A percentile compares a stretch with the other conserved stretches of the same genome.
These are phyloP conservation scores for Sugiyamaella grinbergsii DNA, from an alignment of 1,139 yeast species.

Conservation along the genomic window DNA sequence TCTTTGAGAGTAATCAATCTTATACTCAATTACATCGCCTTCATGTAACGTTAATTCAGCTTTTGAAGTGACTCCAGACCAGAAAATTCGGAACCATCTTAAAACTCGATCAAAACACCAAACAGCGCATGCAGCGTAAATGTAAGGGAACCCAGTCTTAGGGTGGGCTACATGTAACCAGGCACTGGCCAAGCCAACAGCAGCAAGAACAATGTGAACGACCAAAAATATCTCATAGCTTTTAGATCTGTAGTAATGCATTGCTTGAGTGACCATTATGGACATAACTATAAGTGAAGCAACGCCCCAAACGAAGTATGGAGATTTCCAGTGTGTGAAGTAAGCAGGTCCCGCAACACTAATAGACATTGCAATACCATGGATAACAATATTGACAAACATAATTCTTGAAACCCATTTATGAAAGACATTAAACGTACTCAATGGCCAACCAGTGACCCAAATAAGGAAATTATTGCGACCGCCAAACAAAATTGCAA, in stretches of 20 bases:
- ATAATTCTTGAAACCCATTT: slow-evolving; percentile 64
- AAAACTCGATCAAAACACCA: slow-evolving; percentile 48
- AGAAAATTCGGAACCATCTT: slow-evolving; percentile 43
- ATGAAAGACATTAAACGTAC: slow-evolving; percentile 64
- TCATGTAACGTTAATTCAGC: slow-evolving; percentile 47
- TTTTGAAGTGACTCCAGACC: slow-evolving; percentile 47
- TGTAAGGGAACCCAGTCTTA: slow-evolving; percentile 56
- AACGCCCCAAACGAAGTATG: slow-evolving; percentile 55
- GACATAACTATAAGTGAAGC: slow-evolving; percentile 49
- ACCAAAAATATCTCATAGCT: slow-evolving; percentile 66
- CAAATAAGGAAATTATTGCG: slow-evolving; percentile 67
- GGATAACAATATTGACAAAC: slow-evolving; percentile 48
- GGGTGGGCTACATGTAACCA: slow-evolving; percentile 54
- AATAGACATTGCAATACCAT: slow-evolving; percentile 35
- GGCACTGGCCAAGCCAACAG: slow-evolving; percentile 56
- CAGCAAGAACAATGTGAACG: slow-evolving; percentile 61
- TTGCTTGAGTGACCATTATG: slow-evolving; percentile 51
- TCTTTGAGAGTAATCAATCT: slow-evolving; percentile 34
- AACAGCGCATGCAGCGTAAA: slow-evolving; percentile 44
- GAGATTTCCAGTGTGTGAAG: slow-evolving; percentile 30
- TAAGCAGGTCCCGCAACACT: slow-evolving; percentile 19
- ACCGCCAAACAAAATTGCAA: slow-evolving; percentile 59
- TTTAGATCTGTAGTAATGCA: slow-evolving; percentile 53
- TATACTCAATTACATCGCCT: slow-evolving; percentile 42
- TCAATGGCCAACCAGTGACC: slow-evolving; percentile 66